Base-by-base conservation (phyloP, 164 flowering plant genomes). In the Dillenia suffruticosa region DNA sequence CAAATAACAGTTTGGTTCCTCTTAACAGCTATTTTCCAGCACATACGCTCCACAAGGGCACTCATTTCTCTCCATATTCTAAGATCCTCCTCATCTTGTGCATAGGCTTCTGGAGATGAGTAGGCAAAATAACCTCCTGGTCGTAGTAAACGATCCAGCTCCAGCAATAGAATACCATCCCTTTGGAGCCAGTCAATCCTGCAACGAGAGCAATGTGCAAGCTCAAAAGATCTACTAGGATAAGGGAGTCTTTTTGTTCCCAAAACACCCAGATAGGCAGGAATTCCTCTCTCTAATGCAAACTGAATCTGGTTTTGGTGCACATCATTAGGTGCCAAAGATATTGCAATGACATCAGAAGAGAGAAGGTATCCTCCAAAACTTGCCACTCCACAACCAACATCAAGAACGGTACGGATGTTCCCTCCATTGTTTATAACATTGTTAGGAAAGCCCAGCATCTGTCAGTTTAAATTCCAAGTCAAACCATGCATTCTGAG, bases 91-190 rank as follows among this genome's bases (percentile, higher is more conserved):
- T 86, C 97, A 75, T 90, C 97, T 63, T 88, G 93, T 15, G 96
- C 96, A 82, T 91, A 91, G 58, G 96, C 96, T 77, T 91, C 97
- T 14, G 97, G 97, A 56, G 97, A 91, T 3, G 97, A 91, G 74
- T 91, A 91, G 9, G 89, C 92, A 81, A 91, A 91, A 72, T 91
- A 89, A 57, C 97, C 97, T 64, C 97, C 97, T 14, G 97, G 97
- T 63, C 93, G 77, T 19, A 91, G 93, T 65, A 91, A 19, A 80
- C 97, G 76, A 71, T 91, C 97, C 44, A 91, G 76, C 81, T 91
- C 97, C 62, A 91, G 94, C 49, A 91, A 90, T 67, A 91, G 94
- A 44, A 89, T 80, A 11, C 94, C 97, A 77, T 87, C 82, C 77
- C 96, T 82, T 65, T 91, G 96, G 59, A 79, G 81, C 83, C 83